Evolutionary conservation across 2,329 filamentous ascomycete genomes (phyloP).

Genomic region (Lecanicillium sp.): DNA sequence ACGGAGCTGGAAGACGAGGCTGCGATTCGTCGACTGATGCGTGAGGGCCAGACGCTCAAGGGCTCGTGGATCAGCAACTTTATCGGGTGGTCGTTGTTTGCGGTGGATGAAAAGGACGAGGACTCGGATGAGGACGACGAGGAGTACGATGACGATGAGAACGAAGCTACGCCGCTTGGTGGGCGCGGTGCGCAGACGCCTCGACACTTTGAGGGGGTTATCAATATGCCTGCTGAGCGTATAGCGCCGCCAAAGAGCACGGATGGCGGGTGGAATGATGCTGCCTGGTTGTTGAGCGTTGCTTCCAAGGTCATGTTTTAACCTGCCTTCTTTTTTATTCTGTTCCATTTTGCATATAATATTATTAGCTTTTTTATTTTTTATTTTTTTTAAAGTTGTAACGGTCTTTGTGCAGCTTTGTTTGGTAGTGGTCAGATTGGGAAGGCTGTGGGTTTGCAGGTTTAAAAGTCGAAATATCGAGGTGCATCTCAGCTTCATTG

Average conservation of each 20-base stretch:
- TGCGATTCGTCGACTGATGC: slow-evolving; percentile 47
- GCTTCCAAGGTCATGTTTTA: slow-evolving; percentile 53
- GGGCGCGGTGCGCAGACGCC: slow-evolving; percentile 24
- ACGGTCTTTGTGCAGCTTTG: no score
- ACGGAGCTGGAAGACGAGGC: slow-evolving; percentile 48
- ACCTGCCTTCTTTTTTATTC: slow-evolving; percentile 6
- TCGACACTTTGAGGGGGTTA: slow-evolving; percentile 31
- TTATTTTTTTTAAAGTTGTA: neutral
- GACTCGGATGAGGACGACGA: slow-evolving; percentile 33
- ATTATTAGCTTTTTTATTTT: neutral
- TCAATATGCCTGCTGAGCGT: slow-evolving; percentile 32
- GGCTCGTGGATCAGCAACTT: slow-evolving; percentile 52
- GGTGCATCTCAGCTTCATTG: no score
- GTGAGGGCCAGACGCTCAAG: slow-evolving; percentile 40
- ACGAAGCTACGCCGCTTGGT: slow-evolving; percentile 18
- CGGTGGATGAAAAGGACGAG: slow-evolving; percentile 52
- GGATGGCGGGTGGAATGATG: slow-evolving; percentile 57
- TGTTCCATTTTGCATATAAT: neutral
- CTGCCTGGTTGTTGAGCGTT: slow-evolving; percentile 59
- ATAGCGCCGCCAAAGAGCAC: slow-evolving; percentile 42
- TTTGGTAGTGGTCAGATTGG: no score
- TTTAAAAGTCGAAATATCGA: no score
- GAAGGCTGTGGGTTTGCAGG: no score
- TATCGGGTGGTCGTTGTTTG: slow-evolving; percentile 53
- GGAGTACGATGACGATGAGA: slow-evolving; percentile 23